phyloP scores from a whole-genome alignment of 495 filamentous ascomycete species.

The Usnea hakonensis region DNA sequence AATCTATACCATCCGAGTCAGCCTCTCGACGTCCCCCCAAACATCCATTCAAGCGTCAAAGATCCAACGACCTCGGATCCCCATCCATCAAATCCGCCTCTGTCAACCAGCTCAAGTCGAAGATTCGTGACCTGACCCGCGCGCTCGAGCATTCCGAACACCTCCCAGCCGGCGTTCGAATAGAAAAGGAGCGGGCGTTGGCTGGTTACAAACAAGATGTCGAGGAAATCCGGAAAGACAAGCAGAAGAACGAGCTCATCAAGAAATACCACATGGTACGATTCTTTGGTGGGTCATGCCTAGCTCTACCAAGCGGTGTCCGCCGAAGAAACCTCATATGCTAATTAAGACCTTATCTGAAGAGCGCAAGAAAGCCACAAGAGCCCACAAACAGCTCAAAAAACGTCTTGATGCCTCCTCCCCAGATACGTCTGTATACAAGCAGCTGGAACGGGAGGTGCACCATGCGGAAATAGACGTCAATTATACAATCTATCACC shows the following conservation, averaged over 20 bases:
- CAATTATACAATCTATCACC: conserved; percentile 80
- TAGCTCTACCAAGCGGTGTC: not conserved
- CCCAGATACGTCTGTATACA: conserved; percentile 29
- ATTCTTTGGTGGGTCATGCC: conserved; percentile 62
- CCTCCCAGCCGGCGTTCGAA: conserved; percentile 65
- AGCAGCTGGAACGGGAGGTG: conserved; percentile 48
- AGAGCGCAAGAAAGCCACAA: conserved; percentile 76
- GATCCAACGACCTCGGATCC: not conserved
- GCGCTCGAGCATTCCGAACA: conserved; percentile 52
- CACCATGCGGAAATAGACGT: conserved; percentile 70
- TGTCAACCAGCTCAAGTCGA: conserved; percentile 22
- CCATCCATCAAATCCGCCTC: conserved; percentile 16
- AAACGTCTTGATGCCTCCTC: conserved; percentile 37
- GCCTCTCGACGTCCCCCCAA: not conserved
- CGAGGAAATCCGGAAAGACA: conserved; percentile 45
- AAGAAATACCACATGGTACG: conserved; percentile 88
- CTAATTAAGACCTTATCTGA: conserved; percentile 27
- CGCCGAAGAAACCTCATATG: not conserved
- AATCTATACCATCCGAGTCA: not conserved
- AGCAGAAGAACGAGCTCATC: conserved; percentile 62
- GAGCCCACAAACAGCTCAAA: conserved; percentile 56
- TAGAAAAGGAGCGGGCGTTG: conserved; percentile 75
- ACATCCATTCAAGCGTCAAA: not conserved
- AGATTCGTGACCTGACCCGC: conserved; percentile 51
- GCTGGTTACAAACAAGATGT: conserved; percentile 68